Evolutionary conservation across 768 basidiomycete genomes (phyloP), one percentile per base, ranked within the genome.

Genomic region (Rhizopogon vulgaris): DNA sequence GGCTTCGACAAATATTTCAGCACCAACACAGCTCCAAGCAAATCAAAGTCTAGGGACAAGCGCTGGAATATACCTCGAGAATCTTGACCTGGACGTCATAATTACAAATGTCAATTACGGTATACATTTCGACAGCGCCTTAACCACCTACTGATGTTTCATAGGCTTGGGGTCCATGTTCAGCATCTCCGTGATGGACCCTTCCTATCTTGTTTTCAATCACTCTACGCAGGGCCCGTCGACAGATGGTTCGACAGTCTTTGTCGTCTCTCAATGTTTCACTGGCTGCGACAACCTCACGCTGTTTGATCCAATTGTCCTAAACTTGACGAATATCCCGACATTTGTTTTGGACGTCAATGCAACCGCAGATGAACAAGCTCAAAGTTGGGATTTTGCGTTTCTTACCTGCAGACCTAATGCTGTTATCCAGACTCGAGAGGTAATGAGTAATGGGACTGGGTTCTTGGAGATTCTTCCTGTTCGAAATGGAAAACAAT

Each of bases 1-100:
- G 63, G 52, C 64, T 25, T 50, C 55, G 11, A 68, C 66, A 6
- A 65, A 67, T 41, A 37, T 66, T 14, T 60, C 60, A 3, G 1
- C 53, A 5, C 38, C 57, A 4, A 10, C 66, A 1, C 36, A 56
- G 37, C 6, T 60, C 10, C 32, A 57, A 9, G 1, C 17, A 30
- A 66, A 66, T 8, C 49, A 38, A 22, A 22, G 22, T 6, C 1
- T 34, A 6, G 12, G 2, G 9, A 5, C 39, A 22, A 27, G 45
- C 36, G 43, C 52, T 38, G 61, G 58, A 8, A 56, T 52, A 17
- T 51, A 56, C 40, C 58, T 65, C 9, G 6, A 11, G 18, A 43
- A 58, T 38, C 55, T 55, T 46, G 50, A 57, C 48, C 36, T 66
- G 51, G 60, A 65, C 22, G 43, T 65, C 17, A 36, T 40, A 22